Evolutionary conservation across 2,329 filamentous ascomycete species (phyloP).

Genomic region (Cordyceps farinosa): DNA sequence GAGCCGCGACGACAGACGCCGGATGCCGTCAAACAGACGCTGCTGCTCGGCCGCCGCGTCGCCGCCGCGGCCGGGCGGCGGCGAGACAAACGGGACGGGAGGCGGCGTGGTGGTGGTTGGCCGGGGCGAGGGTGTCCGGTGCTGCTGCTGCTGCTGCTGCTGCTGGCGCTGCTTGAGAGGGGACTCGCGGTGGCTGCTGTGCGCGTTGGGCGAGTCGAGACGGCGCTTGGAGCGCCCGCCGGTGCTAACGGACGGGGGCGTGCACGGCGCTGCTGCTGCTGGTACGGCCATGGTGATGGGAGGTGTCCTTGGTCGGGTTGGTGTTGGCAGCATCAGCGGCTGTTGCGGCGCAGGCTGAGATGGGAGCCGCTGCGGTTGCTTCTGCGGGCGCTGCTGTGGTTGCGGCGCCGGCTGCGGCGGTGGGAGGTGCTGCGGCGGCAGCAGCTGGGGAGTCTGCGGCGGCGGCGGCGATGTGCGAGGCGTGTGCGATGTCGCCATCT

Average conservation of each 20-base stretch:
- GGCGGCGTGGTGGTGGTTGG: background rate
- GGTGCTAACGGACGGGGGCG: background rate
- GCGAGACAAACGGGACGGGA: background rate
- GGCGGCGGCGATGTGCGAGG: slow-evolving; percentile 2
- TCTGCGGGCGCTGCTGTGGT: background rate
- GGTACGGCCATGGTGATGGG: background rate
- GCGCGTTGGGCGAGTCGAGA: background rate
- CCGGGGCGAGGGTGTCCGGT: background rate
- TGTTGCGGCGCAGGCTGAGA: background rate
- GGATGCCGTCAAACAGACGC: slow-evolving; percentile 28
- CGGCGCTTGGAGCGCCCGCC: background rate
- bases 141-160: background rate
- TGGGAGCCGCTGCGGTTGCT: background rate
- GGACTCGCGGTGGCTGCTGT: background rate
- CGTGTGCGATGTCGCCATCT: background rate
- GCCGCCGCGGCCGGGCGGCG: slow-evolving; percentile 14
- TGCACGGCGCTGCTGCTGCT: background rate
- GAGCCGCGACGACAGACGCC: slow-evolving; percentile 32
- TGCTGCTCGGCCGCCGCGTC: slow-evolving; percentile 15
- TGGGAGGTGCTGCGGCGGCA: background rate
- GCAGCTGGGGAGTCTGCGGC: background rate
- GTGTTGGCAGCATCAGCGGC: background rate
- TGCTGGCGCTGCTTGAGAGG: background rate
- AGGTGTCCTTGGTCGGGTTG: background rate
- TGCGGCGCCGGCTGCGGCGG: background rate